Base-by-base conservation (phyloP, 352 stramenopile genomes). In the Phytophthora chlamydospora region DNA sequence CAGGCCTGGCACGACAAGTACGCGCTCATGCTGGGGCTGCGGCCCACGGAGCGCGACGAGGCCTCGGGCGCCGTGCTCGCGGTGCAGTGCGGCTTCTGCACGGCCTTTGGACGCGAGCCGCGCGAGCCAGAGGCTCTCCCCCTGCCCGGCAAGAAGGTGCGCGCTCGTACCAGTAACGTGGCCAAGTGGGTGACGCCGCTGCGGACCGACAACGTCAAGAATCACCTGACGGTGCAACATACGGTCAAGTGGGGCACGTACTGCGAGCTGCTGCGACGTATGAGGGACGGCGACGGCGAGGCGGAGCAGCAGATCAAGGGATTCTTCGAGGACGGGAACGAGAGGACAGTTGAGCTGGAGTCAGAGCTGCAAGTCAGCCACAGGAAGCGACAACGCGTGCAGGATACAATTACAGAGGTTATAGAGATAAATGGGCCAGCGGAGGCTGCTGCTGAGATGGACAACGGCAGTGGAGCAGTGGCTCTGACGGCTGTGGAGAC, bases 131-230 rank as follows among this genome's bases (percentile, higher is more conserved):
- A 3, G 9, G 4, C 24, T 1, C 17, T 4, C 31, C 21, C 21
- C 21, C 21, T 24, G 21, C 3, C 21, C 21, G 21, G 21, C 21
- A 24, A 24, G 21, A 47, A 9, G 41, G 71, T 62, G 13, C 73
- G 73, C 43, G 66, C 68, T 11, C 68, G 74, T 10, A 72, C 68
- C 17, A 50, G 47, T n/a, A 76, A 70, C 47, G 57, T 83, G 19
- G 68, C 58, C 21, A 57, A 66, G 38, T 83, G 71, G 71, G 61
- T 60, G 27, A 42, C 48, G n/a, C 72, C 74, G 12, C 71, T 78
- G 54, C 74, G 71, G 27, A 54, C 71, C 13, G 74, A 80, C 52
- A 80, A 80, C 61, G 76, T 83, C 49, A 67, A 65, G 14, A 68
- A 61, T 50, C 71, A 83, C 67, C 68, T 68, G 54, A 17, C 62